phyloP scores from a whole-genome alignment of 1,284 basidiomycete species.

The Cutaneotrichosporon spelunceum region DNA sequence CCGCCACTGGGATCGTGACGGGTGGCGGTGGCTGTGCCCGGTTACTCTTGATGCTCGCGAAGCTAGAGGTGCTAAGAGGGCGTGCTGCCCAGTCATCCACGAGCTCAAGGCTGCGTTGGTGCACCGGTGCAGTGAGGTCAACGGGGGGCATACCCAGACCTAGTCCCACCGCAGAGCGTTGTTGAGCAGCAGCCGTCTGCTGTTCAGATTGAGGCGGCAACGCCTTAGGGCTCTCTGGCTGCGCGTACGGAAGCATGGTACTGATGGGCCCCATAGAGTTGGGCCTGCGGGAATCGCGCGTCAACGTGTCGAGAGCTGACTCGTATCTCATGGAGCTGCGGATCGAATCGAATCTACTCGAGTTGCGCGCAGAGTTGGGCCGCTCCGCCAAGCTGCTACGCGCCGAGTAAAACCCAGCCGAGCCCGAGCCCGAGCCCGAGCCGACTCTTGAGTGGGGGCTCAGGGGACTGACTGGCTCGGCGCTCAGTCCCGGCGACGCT shows the following conservation, averaged over 20 bases:
- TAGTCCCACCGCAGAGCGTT: neutral
- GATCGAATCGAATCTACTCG: neutral
- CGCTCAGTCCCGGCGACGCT: neutral
- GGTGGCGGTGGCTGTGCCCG: constrained; percentile 3
- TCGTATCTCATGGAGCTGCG: neutral
- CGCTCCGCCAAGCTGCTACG: constrained; percentile 1
- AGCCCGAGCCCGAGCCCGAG: constrained; percentile 4
- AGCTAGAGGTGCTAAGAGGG: neutral
- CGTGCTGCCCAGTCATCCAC: neutral
- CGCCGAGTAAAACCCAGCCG: constrained; percentile 2
- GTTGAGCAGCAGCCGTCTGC: neutral
- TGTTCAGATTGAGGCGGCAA: neutral
- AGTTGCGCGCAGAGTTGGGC: neutral
- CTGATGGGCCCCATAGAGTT: neutral
- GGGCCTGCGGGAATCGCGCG: neutral
- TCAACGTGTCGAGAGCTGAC: neutral
- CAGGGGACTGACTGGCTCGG: neutral
- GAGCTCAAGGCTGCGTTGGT: neutral
- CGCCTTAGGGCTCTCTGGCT: neutral
- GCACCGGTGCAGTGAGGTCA: neutral
- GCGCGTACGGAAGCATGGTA: neutral
- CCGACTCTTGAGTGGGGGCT: neutral
- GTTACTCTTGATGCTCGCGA: neutral
- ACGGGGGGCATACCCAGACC: neutral
- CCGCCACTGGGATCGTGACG: neutral